Percentiles rank a stretch among this genome's conserved stretches.
Evolutionary conservation across 2,329 filamentous ascomycete genomes (phyloP).

Genomic region (Paracoccidioides brasiliensis): DNA sequence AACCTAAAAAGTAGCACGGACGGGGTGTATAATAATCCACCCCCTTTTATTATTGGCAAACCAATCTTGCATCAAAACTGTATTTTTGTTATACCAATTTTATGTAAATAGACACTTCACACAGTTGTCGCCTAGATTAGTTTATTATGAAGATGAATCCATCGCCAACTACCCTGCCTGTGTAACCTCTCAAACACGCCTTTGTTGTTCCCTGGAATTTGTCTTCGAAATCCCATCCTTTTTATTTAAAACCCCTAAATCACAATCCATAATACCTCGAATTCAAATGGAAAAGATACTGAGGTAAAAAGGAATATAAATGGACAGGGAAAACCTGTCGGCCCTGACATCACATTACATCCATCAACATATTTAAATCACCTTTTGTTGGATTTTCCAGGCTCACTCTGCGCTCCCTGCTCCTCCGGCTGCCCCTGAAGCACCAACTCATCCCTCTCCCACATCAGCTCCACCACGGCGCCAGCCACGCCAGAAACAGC

Average conservation of each 20-base stretch:
- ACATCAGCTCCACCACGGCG: constrained; percentile 34
- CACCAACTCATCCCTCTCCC: constrained; percentile 38
- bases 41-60: background rate
- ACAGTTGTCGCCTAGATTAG: background rate
- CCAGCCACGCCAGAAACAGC: constrained; percentile 33
- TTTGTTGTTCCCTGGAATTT: too few species aligned
- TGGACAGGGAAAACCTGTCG: too few species aligned
- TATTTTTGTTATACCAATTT: background rate
- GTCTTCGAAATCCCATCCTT: too few species aligned
- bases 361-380: background rate
- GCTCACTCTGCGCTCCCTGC: constrained; percentile 8
- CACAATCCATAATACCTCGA: too few species aligned
- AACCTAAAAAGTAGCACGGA: constrained; percentile 69
- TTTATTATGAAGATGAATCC: background rate
- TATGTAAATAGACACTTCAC: constrained; percentile 1
- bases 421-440: constrained; percentile 23
- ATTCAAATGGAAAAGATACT: too few species aligned
- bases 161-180: too few species aligned
- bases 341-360: background rate
- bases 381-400: constrained; percentile 18
- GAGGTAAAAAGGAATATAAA: background rate
- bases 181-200: too few species aligned
- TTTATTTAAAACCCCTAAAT: too few species aligned
- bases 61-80: background rate
- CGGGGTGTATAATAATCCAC: constrained; percentile 9